These are phyloP conservation scores for Schizopora paradoxa DNA, from an alignment of 1,284 basidiomycete genomes.

Conservation along the genomic window DNA sequence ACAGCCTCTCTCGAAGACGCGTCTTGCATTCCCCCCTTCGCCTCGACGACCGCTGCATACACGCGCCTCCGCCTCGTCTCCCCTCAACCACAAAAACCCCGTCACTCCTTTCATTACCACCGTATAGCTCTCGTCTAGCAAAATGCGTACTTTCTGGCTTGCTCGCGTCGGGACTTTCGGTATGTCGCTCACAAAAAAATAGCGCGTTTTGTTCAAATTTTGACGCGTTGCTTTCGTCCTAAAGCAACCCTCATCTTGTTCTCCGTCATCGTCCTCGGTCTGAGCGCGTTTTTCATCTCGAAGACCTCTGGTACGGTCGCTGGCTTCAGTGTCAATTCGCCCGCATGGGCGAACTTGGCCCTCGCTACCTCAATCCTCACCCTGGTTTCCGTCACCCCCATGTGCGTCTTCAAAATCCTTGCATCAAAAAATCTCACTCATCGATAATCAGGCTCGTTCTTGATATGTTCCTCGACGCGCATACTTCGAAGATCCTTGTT, in stretches of 20 bases:
- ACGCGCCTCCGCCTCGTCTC: neutral
- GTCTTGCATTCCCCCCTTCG: no score
- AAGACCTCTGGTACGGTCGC: slow-evolving; percentile 1
- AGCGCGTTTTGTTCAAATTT: neutral
- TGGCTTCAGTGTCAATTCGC: neutral
- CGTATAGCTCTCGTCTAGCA: no score
- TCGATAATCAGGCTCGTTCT: slow-evolving; percentile 31
- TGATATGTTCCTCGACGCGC: slow-evolving; percentile 36
- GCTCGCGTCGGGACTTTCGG: slow-evolving; percentile 11
- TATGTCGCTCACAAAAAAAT: slow-evolving; percentile 5
- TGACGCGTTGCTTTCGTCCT: neutral
- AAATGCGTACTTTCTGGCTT: slow-evolving; percentile 8
- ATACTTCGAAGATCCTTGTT: slow-evolving; percentile 39
- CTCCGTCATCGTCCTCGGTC: slow-evolving; percentile 17
- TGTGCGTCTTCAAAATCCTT: slow-evolving; percentile 8
- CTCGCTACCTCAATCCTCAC: slow-evolving; percentile 18
- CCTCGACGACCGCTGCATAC: no score
- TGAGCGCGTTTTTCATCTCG: slow-evolving; percentile 9
- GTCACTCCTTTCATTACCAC: slow-evolving; percentile 2
- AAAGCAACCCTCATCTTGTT: slow-evolving; percentile 14
- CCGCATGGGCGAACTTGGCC: slow-evolving; percentile 7
- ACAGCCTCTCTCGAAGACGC: no score
- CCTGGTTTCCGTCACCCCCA: slow-evolving; percentile 9
- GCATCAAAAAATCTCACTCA: neutral
- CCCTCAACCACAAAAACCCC: neutral